Evolutionary conservation across 768 basidiomycete genomes (phyloP).

Genomic region (Albatrellus ellisii): DNA sequence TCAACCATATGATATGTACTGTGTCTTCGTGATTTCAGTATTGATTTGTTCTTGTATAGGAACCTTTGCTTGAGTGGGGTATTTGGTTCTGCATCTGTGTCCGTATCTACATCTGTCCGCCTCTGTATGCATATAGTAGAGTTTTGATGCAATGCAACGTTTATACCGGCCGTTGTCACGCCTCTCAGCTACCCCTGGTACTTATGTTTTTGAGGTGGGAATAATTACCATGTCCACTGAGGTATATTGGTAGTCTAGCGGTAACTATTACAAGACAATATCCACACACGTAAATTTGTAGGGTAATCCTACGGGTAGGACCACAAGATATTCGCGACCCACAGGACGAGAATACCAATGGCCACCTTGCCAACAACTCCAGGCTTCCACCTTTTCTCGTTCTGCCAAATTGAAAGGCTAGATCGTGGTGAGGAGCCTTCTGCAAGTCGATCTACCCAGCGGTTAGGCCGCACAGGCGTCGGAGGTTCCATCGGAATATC

Average conservation of each 20-base stretch:
- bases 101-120: too few relatives aligned
- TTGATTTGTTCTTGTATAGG: too few relatives aligned
- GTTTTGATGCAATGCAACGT: too few relatives aligned
- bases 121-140: too few relatives aligned
- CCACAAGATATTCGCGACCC: constrained; percentile 57
- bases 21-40: too few relatives aligned
- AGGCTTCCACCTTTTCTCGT: constrained; percentile 20
- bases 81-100: too few relatives aligned
- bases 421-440: constrained; percentile 20
- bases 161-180: too few relatives aligned
- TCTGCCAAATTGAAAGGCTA: constrained; percentile 21
- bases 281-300: constrained; percentile 1
- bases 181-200: too few relatives aligned
- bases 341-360: constrained; percentile 35
- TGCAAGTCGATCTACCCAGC: constrained; percentile 40
- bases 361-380: constrained; percentile 31
- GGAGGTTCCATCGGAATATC: constrained; percentile 25
- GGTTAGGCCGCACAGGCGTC: constrained; percentile 23
- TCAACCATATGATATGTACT: constrained; percentile 29
- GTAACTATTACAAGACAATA: background rate
- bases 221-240: too few relatives aligned
- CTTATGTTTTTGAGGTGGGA: too few relatives aligned
- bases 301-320: constrained; percentile 15
- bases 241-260: too few relatives aligned
- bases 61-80: too few relatives aligned